Evolutionary conservation across 371 early-diverging fungal genomes (phyloP), one percentile per base, ranked within the genome.

Genomic region (Umbelopsis sp.): DNA sequence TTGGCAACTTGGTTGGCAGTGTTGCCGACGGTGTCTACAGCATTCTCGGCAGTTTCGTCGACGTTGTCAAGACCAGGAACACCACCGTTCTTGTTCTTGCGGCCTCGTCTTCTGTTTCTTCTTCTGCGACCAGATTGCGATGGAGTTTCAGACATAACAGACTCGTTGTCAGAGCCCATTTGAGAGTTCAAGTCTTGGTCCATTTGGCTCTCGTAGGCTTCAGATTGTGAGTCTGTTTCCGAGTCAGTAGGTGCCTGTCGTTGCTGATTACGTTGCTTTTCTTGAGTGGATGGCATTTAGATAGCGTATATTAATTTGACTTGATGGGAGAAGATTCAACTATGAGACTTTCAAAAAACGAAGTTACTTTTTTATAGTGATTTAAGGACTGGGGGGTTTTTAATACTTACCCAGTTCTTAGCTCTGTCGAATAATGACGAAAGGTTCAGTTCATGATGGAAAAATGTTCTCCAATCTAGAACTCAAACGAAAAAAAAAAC

Each of bases 111-210:
- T 35, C 64, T 18, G 9, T 38, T 41, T 64, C 64, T 64, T 44
- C 45, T 64, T 22, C 45, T 41, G 25, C 64, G 44, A 35, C 64
- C 38, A 18, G 57, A 37, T 35, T 57, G 57, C 10, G 57, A 57
- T 12, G 57, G 57, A 37, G 57, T 35, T 35, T 57, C 57, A 11
- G 57, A 57, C n/a, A 57, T 35, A 0, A 57, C 37, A 57, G 57
- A 57, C n/a, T 57, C 57, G 35, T 11, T 57, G n/a, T 57, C 57
- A 16, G 57, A 57, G 6, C 32, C 57, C 44, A 44, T 45, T 64
- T 64, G 45, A 64, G 64, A 46, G 29, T n/a, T 37, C 37, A 18
- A 1, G 5, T n/a, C 57, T 63, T 63, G 44, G 18, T 64, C 64
- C 10, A n/a, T 44, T 14, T 44, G 18, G 48, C 20, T 48, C 6